A percentile compares a stretch with the other conserved stretches of the same genome.
phyloP scores from a whole-genome alignment of 1,139 yeast species.

The Scheffersomyces cryptocercus region DNA sequence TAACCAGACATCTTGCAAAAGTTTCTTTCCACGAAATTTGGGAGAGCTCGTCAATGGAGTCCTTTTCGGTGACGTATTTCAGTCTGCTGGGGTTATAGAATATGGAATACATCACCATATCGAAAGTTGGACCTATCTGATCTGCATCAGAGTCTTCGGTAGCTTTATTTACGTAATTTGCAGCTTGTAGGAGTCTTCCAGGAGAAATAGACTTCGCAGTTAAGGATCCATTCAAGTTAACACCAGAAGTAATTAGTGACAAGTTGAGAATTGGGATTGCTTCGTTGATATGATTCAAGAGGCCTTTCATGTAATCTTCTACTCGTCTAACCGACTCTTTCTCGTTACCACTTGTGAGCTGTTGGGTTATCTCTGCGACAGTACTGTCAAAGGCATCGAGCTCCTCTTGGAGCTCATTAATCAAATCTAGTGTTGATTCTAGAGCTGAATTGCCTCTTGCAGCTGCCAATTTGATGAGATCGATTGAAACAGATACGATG shows the following conservation, averaged over 20 bases:
- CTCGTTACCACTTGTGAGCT: constrained; percentile 29
- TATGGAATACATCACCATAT: constrained; percentile 60
- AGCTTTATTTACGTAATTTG: constrained; percentile 47
- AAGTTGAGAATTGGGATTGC: constrained; percentile 70
- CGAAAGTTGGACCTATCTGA: constrained; percentile 64
- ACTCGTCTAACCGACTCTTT: constrained; percentile 48
- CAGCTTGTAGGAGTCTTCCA: constrained; percentile 66
- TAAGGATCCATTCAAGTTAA: constrained; percentile 54
- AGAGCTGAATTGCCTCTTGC: constrained; percentile 73
- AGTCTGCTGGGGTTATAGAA: constrained; percentile 61
- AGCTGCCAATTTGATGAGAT: constrained; percentile 64
- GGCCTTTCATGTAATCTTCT: constrained; percentile 48
- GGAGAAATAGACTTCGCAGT: constrained; percentile 59
- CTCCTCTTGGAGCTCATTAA: constrained; percentile 57
- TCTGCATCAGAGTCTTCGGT: constrained; percentile 6
- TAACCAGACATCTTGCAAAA: constrained; percentile 56
- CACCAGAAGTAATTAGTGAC: constrained; percentile 71
- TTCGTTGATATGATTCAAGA: constrained; percentile 60
- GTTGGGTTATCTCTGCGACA: constrained; percentile 33
- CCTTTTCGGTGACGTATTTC: constrained; percentile 29
- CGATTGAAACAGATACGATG: constrained; percentile 69
- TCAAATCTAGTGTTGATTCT: constrained; percentile 56
- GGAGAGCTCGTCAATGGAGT: constrained; percentile 25
- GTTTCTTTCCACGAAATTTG: constrained; percentile 76
- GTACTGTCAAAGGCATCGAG: constrained; percentile 59